These are phyloP conservation scores for Zopfochytrium polystomum DNA, from an alignment of 371 early-diverging fungal genomes.

Conservation along the genomic window DNA sequence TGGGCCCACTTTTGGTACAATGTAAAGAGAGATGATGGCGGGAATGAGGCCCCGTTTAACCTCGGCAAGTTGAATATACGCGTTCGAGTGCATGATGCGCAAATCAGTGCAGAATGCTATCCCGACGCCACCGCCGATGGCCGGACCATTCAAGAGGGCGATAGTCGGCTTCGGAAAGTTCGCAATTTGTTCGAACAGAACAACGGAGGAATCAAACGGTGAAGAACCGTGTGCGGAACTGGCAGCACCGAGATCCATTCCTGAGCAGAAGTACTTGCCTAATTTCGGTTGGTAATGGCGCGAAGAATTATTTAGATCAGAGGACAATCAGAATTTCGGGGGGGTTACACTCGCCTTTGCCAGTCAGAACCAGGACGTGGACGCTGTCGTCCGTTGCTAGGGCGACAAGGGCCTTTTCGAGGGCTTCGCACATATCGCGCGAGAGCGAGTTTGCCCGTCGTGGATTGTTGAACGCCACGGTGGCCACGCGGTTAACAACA, in stretches of 20 bases:
- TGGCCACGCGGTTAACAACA: constrained; percentile 10
- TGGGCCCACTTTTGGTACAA: constrained; percentile 60
- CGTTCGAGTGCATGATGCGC: constrained; percentile 47
- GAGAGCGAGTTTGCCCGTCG: constrained; percentile 61
- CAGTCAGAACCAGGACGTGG: constrained; percentile 62
- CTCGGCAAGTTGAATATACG: constrained; percentile 63
- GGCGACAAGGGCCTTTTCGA: constrained; percentile 45
- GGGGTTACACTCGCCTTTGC: constrained; percentile 43
- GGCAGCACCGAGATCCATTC: constrained; percentile 57
- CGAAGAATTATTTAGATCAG: neutral
- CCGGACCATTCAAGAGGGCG: constrained; percentile 68
- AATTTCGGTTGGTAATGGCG: neutral
- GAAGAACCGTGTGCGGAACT: constrained; percentile 30
- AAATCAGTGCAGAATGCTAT: constrained; percentile 65
- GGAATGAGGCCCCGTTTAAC: constrained; percentile 68
- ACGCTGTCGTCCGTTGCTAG: constrained; percentile 51
- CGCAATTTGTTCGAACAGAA: constrained; percentile 43
- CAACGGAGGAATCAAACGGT: constrained; percentile 34
- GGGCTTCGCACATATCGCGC: constrained; percentile 47
- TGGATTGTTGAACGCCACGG: constrained; percentile 23
- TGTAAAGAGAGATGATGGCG: constrained; percentile 67
- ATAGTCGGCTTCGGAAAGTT: constrained; percentile 62
- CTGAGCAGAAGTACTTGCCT: constrained; percentile 71
- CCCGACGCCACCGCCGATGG: constrained; percentile 71
- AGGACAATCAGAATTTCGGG: neutral